Evolutionary conservation across 2,329 filamentous ascomycete species (phyloP).

Genomic region (Xylariaceae sp.): DNA sequence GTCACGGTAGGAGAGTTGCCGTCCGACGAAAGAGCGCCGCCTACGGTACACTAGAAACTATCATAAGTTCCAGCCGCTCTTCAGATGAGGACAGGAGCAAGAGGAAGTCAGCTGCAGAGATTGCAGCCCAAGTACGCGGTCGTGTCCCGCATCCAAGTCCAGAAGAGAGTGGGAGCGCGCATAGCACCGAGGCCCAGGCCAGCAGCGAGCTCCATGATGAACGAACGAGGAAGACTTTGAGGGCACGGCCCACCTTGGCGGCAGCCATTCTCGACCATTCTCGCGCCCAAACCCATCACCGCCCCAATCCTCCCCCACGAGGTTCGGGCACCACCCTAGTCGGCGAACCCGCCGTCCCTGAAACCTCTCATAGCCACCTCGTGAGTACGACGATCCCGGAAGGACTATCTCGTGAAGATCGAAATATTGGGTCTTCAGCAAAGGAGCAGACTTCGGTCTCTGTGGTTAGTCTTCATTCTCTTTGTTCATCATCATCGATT

Average conservation of each 20-base stretch:
- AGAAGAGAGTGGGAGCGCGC: slow-evolving; percentile 40
- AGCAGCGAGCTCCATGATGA: slow-evolving; percentile 33
- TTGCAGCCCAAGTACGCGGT: slow-evolving; percentile 61
- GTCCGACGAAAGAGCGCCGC: slow-evolving; percentile 58
- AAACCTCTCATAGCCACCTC: slow-evolving; percentile 55
- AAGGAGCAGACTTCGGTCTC: slow-evolving; percentile 17
- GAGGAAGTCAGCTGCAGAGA: slow-evolving; percentile 64
- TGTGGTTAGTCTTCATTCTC: slow-evolving; percentile 11
- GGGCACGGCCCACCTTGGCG: slow-evolving; percentile 45
- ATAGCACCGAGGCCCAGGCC: slow-evolving; percentile 39
- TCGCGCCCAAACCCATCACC: slow-evolving; percentile 39
- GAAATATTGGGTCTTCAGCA: background rate
- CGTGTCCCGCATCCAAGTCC: slow-evolving; percentile 47
- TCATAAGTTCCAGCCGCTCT: slow-evolving; percentile 70
- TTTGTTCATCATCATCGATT: background rate
- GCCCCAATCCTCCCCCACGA: slow-evolving; percentile 26
- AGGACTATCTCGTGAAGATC: background rate
- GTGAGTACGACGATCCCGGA: slow-evolving; percentile 18
- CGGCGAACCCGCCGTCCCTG: slow-evolving; percentile 62
- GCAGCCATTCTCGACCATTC: slow-evolving; percentile 54
- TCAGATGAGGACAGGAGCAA: slow-evolving; percentile 68
- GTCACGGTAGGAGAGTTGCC: slow-evolving; percentile 49
- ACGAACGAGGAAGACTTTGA: slow-evolving; percentile 23
- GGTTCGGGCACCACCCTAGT: slow-evolving; percentile 51
- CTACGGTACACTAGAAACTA: slow-evolving; percentile 69